Percentiles rank a stretch among this genome's conserved stretches.
Evolutionary conservation across 2,329 filamentous ascomycete species (phyloP).

Genomic region (Calonectria multiphialidica): DNA sequence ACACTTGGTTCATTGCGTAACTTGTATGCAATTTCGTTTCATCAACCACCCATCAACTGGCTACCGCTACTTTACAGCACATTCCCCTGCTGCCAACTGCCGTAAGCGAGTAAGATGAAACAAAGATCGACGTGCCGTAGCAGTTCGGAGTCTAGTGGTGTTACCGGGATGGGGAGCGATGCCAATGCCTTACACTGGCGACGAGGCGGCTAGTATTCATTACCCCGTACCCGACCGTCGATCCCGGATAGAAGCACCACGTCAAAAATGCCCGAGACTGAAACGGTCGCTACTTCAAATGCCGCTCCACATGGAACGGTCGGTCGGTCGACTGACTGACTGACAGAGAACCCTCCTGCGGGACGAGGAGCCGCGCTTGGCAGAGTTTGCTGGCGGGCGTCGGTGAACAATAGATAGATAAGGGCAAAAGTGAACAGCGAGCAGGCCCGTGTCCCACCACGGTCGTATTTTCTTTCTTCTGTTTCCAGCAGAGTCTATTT

Average conservation of each 20-base stretch:
- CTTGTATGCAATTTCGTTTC: not conserved
- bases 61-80: not conserved
- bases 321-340: not conserved
- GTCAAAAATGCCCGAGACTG: not conserved
- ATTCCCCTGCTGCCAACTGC: not conserved
- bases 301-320: not conserved
- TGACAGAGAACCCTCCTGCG: not conserved
- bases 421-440: not conserved
- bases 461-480: too few relatives aligned
- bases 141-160: not conserved
- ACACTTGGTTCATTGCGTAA: not conserved
- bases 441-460: too few relatives aligned
- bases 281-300: not conserved
- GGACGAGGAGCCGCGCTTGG: not conserved
- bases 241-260: not conserved
- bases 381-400: not conserved
- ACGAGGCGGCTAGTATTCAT: not conserved
- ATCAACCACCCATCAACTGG: not conserved
- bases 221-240: not conserved
- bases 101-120: not conserved
- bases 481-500: not conserved
- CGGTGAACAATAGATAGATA: not conserved
- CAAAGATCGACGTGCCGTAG: not conserved
- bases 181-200: not conserved
- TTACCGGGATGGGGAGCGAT: not conserved